phyloP scores from a whole-genome alignment of 345 rosid species.

The Punica granatum region DNA sequence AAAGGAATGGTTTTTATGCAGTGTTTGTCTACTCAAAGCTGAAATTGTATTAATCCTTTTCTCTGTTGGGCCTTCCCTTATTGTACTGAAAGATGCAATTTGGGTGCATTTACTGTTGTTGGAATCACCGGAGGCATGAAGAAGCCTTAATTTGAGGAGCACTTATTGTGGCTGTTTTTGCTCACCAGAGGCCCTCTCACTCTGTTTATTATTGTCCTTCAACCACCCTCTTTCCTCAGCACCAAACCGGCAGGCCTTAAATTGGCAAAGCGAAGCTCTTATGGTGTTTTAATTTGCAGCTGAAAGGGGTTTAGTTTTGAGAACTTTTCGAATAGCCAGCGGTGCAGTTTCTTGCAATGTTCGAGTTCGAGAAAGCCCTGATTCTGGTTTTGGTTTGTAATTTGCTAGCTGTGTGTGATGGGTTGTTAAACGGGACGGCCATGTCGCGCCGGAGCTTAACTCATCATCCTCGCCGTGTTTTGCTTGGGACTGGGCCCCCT shows the following conservation, averaged over 20 bases:
- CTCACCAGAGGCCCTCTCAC: background rate
- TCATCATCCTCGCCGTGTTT: conserved; percentile 27
- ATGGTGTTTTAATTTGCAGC: background rate
- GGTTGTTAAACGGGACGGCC: background rate
- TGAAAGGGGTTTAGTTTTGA: background rate
- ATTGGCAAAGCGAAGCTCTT: background rate
- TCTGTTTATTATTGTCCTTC: background rate
- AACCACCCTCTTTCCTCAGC: no score
- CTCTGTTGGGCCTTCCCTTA: background rate
- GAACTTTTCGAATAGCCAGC: background rate
- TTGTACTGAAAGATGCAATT: background rate
- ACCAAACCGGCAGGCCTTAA: no score
- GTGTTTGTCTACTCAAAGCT: background rate
- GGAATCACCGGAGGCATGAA: background rate
- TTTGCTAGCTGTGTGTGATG: background rate
- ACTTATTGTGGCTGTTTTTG: no score
- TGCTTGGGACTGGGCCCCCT: conserved; percentile 24
- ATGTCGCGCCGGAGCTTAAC: background rate
- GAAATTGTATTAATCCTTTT: background rate
- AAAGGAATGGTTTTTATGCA: background rate
- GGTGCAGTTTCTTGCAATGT: no score
- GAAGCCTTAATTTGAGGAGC: background rate
- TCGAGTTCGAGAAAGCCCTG: background rate
- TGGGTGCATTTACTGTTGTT: background rate
- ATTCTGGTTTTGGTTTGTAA: background rate